Evolutionary conservation across 371 early-diverging fungal species (phyloP), one percentile per base, ranked within the genome.

Genomic region (Apophysomyces ossiformis): DNA sequence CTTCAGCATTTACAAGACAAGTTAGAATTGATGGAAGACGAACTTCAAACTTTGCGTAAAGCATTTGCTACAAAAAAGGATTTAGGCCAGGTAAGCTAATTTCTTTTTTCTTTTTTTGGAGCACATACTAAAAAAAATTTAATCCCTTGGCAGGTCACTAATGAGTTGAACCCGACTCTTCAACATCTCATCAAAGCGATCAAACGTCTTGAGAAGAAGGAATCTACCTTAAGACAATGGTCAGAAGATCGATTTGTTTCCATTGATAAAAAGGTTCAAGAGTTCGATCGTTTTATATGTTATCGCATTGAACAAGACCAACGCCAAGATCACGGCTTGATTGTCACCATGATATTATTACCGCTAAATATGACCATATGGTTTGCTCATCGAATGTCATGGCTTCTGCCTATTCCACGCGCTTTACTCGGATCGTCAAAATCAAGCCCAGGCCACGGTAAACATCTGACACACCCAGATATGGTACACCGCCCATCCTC

Each of bases 61-160:
- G 88, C 86, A 7, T 87, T 80, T 74, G 89, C 88, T 15, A 90
- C 89, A 35, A 88, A 88, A 73, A 77, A 82, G 26, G 90, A 88
- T 61, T 67, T 90, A n/a, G 78, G 78, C 21, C 86, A 87, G 67
- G 77, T 77, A 76, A 47, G 16, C 60, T n/a, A 18, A 44, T 59
- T 16, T 58, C 58, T 59, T 18, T 46, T 35, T 39, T 45, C 18
- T 45, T 59, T 32, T 21, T 58, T 39, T 8, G 44, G 32, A 7
- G 26, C 32, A 13, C 21, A 54, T 11, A 54, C 58, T 7, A 56
- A 58, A 46, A 50, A 11, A 35, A 37, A 38, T 39, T 44, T 61
- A 26, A 26, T 26, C 32, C 26, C 32, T 26, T 3, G 32, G 32
- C 32, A 72, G 68, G 84, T 84, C 6, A 75, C 78, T n/a, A 67